Conservation (phyloP, 495 filamentous ascomycete genomes). For the Neurospora sp. region DNA sequence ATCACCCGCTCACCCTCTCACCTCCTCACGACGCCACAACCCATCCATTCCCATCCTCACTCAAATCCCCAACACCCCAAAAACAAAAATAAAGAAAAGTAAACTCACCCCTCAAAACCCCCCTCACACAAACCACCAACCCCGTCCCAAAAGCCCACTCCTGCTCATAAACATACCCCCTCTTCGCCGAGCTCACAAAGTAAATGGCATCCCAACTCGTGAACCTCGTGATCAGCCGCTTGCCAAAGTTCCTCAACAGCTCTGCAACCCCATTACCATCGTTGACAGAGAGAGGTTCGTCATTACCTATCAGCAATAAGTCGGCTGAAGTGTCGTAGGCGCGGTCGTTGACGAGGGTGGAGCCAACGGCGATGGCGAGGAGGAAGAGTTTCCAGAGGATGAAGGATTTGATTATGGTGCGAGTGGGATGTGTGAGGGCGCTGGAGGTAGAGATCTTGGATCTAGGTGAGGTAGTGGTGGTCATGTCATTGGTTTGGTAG, state of each 20-base stretch:
- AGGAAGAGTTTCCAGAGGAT: slow-evolving; percentile 64
- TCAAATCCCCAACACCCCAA: background rate
- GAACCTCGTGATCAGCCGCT: slow-evolving; percentile 39
- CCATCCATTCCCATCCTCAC: background rate
- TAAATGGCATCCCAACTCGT: slow-evolving; percentile 92
- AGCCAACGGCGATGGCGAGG: slow-evolving; percentile 46
- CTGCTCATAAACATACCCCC: slow-evolving; percentile 82
- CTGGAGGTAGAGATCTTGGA: too few relatives aligned
- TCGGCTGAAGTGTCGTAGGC: slow-evolving; percentile 86
- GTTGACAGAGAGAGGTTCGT: background rate
- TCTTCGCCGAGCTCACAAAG: slow-evolving; percentile 55
- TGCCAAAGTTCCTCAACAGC: background rate
- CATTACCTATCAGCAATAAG: background rate
- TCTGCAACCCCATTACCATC: background rate
- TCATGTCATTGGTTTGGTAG: background rate
- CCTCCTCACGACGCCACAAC: background rate
- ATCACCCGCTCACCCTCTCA: background rate
- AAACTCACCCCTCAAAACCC: slow-evolving; percentile 20
- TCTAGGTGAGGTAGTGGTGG: background rate
- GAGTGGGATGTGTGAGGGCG: slow-evolving; percentile 11
- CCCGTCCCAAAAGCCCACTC: slow-evolving; percentile 90
- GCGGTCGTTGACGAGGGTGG: background rate
- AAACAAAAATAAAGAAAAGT: background rate
- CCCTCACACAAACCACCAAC: slow-evolving; percentile 43
- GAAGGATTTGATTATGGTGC: slow-evolving; percentile 31